Evolutionary conservation across 495 filamentous ascomycete species (phyloP).

Genomic region (Aspergillus affinis): DNA sequence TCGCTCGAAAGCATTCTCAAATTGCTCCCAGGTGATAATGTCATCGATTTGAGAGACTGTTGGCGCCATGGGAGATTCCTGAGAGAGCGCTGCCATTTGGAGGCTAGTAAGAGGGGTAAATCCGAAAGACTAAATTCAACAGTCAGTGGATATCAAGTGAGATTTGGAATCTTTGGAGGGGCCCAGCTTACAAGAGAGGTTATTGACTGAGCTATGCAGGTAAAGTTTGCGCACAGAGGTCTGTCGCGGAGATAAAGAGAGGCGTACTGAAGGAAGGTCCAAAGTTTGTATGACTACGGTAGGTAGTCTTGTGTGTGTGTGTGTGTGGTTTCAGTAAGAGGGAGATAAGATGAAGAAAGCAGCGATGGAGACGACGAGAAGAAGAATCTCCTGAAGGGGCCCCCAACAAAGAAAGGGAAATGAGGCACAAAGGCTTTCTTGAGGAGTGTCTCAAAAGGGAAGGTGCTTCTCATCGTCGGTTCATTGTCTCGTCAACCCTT

Average conservation of each 20-base stretch:
- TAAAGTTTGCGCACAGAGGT: background rate
- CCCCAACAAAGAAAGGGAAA: background rate
- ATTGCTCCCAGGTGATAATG: slow-evolving; percentile 14
- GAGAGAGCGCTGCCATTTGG: background rate
- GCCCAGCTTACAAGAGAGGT: background rate
- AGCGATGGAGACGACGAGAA: background rate
- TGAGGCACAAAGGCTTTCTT: slow-evolving; percentile 1
- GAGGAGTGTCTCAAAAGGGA: background rate
- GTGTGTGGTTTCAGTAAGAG: background rate
- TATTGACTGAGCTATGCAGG: background rate
- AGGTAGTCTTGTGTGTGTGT: background rate
- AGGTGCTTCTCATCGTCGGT: background rate
- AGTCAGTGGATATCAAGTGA: background rate
- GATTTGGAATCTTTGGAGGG: background rate
- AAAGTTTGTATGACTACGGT: background rate
- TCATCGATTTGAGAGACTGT: background rate
- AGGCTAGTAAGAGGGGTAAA: background rate
- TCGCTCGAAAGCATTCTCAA: slow-evolving; percentile 7
- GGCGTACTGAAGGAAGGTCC: background rate
- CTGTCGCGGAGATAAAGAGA: background rate
- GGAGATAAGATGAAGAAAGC: background rate
- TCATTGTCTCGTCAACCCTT: slow-evolving; percentile 1
- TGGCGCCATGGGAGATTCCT: background rate
- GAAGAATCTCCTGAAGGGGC: background rate
- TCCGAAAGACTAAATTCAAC: background rate